These are phyloP conservation scores for Lachnellula hyalina DNA, from an alignment of 2,329 filamentous ascomycete species.

Conservation along the genomic window DNA sequence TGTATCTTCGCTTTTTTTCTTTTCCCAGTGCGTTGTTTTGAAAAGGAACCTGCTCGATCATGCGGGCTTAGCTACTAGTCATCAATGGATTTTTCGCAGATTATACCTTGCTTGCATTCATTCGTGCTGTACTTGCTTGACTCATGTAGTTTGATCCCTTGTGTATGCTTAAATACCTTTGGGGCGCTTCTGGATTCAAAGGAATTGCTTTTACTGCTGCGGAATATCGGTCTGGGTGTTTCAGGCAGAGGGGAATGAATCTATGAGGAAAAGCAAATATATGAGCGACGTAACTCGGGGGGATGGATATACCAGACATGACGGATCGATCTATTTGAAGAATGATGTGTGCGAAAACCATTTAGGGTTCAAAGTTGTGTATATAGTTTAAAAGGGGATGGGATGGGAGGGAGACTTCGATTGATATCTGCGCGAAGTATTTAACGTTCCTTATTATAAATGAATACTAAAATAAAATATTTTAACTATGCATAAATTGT, in stretches of 20 bases:
- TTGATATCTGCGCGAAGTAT: not conserved
- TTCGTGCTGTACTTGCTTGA: slow-evolving; percentile 1
- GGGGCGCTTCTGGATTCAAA: not conserved
- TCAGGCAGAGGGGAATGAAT: not conserved
- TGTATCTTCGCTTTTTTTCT: slow-evolving; percentile 9
- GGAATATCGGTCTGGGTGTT: not conserved
- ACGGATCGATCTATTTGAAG: not conserved
- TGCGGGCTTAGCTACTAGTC: slow-evolving; percentile 1
- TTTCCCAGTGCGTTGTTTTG: not conserved
- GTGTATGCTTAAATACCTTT: not conserved
- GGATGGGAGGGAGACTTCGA: too few relatives aligned
- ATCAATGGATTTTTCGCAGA: slow-evolving; percentile 1
- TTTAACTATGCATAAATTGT: not conserved
- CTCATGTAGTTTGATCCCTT: not conserved
- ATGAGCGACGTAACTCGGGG: not conserved
- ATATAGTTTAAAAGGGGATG: not conserved
- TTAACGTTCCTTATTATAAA: not conserved
- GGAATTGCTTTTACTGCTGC: too few relatives aligned
- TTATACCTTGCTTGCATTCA: not conserved
- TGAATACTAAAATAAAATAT: not conserved
- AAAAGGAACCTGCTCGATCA: slow-evolving; percentile 1
- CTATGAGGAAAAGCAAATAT: not conserved
- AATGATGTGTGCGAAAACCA: not conserved
- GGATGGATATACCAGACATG: too few relatives aligned
- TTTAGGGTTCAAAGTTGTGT: not conserved